Conservation (phyloP, 768 basidiomycete species). For the Lactarius hengduanensis region DNA sequence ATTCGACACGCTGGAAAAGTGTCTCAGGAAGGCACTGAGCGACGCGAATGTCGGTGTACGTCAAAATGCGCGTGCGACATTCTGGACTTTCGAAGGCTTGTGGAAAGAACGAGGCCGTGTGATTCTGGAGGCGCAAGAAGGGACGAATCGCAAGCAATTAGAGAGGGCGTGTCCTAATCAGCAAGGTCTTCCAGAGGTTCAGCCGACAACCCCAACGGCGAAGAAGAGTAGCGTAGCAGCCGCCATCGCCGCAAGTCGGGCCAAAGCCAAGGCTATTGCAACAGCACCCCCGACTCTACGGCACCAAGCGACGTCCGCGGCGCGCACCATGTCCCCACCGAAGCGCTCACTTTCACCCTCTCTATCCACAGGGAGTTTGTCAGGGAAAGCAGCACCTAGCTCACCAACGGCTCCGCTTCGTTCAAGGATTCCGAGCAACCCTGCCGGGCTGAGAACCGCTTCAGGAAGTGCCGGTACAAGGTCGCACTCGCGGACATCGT, state of each 20-base stretch:
- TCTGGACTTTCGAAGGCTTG: conserved; percentile 75
- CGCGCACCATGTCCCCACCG: conserved; percentile 50
- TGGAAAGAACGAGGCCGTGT: conserved; percentile 70
- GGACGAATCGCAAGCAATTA: conserved; percentile 70
- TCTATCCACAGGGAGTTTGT: conserved; percentile 33
- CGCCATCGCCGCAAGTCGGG: conserved; percentile 85
- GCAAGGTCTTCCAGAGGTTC: conserved; percentile 37
- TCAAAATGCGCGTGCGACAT: conserved; percentile 67
- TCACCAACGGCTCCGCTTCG: conserved; percentile 27
- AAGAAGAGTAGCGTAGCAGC: conserved; percentile 86
- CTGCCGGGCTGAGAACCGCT: conserved; percentile 29
- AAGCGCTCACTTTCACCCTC: conserved; percentile 42
- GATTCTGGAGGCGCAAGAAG: conserved; percentile 68
- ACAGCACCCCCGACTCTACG: conserved; percentile 75
- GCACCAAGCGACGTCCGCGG: conserved; percentile 77
- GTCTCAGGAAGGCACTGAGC: conserved; percentile 64
- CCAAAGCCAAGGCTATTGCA: conserved; percentile 82
- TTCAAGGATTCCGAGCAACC: conserved; percentile 28
- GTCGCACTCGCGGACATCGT: conserved; percentile 29
- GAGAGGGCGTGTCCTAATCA: conserved; percentile 81
- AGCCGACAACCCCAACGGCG: conserved; percentile 46
- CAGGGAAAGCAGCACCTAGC: conserved; percentile 30
- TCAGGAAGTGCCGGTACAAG: conserved; percentile 7
- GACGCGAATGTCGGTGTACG: conserved; percentile 82
- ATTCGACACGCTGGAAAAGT: conserved; percentile 70